Evolutionary conservation across 768 basidiomycete species (phyloP).

Genomic region (Boletus sp.): DNA sequence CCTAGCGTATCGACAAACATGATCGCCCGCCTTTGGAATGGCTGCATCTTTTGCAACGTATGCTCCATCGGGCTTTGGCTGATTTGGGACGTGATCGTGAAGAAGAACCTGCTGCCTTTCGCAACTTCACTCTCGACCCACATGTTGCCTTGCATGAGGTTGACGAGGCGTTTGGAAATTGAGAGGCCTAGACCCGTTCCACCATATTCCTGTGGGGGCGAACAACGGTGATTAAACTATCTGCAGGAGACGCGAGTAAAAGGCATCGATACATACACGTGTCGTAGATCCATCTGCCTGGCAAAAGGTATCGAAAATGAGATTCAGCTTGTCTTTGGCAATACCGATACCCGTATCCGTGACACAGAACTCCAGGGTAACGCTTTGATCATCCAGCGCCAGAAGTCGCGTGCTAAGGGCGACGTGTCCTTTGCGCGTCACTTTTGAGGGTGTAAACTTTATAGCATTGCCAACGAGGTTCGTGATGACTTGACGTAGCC

Average conservation of each 20-base stretch:
- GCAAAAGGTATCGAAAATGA: conserved; percentile 99
- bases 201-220: conserved; percentile 74
- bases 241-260: conserved; percentile 4
- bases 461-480: conserved; percentile 95
- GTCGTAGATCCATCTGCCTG: conserved; percentile 99
- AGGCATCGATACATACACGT: conserved; percentile 48
- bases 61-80: conserved; percentile 70
- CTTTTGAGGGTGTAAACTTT: conserved; percentile 90
- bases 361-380: conserved; percentile 95
- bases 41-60: conserved; percentile 74
- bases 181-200: conserved; percentile 95
- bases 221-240: conserved; percentile 15
- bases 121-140: conserved; percentile 97
- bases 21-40: conserved; percentile 85
- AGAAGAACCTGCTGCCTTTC: conserved; percentile 93
- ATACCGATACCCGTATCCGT: conserved; percentile 98
- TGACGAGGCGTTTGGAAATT: conserved; percentile 95
- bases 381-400: conserved; percentile 74
- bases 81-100: conserved; percentile 88
- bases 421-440: conserved; percentile 80
- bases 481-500: conserved; percentile 92
- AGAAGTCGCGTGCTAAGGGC: conserved; percentile 82
- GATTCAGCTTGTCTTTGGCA: conserved; percentile 94
- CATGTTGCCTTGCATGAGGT: conserved; percentile 97
- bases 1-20: conserved; percentile 86